Base-by-base conservation (phyloP, 2,329 filamentous ascomycete genomes). In the Penicillium thymicola region DNA sequence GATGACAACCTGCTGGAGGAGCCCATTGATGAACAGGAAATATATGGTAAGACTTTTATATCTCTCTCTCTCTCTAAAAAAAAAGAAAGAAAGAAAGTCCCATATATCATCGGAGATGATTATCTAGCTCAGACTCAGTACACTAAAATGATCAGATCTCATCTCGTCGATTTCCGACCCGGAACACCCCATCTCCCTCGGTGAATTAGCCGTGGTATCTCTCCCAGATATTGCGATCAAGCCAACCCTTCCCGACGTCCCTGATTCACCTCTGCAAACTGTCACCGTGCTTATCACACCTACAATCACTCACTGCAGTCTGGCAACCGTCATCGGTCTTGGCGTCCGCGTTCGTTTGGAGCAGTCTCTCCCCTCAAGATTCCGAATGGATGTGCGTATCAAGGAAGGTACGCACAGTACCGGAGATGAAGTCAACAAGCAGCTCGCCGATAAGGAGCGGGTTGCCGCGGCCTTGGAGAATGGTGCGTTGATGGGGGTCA, bases 391-490 rank as follows among this genome's bases (percentile, higher is more conserved):
- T 73, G 91, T 97, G 44, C 85, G 88, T 66, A 96, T 97, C 75
- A 97, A 97, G 75, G 89, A 96, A 75, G 93, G 92, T 60, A 94
- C 92, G n/a, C 94, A 97, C 73, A 90, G 86, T 63, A 95, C 95
- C 59, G 93, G 91, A 44, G 92, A 96, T 61, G 92, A 96, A 72
- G 92, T 97, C 51, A 97, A 96, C 78, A 97, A 97, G 80, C 94
- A 99, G 76, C 79, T 99, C 42, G 90, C 87, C 34, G 94, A 99
- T 77, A 99, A 97, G 80, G 94, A 99, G 78, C 82, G 94, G 59
- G 94, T 99, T 43, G 92, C 93, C 1, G 94, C 94, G 10, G 94
- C 94, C 7, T 79, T 97, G 66, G 94, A 97, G 76, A 99, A 99
- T 72, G 89, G 90, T 55, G 95, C 90, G 1, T 78, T 99, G 58